Conservation (phyloP, 495 filamentous ascomycete genomes). For the Podospora anserina region DNA sequence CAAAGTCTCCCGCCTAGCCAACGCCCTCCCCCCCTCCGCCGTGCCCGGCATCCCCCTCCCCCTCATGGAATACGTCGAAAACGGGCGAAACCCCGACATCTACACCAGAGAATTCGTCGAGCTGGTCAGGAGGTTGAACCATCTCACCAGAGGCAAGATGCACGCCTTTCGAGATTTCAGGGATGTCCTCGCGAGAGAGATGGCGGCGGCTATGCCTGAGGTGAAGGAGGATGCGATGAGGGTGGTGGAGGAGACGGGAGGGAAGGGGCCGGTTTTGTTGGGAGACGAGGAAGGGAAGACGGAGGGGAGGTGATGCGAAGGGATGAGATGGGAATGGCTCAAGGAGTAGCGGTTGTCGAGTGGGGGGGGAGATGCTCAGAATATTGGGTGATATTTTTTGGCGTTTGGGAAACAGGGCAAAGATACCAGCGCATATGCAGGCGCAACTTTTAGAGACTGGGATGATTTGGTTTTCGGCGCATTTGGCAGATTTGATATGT, state of each 20-base stretch:
- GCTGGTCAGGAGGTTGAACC: constrained; percentile 77
- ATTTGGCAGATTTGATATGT: too few relatives aligned
- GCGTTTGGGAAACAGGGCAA: not conserved
- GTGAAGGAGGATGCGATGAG: constrained; percentile 63
- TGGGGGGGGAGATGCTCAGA: too few relatives aligned
- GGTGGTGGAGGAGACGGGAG: constrained; percentile 51
- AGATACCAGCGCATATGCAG: not conserved
- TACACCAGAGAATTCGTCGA: constrained; percentile 98
- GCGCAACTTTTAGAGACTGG: too few relatives aligned
- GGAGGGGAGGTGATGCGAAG: not conserved
- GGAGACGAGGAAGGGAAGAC: not conserved
- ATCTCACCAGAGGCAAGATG: constrained; percentile 77
- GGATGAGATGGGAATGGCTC: not conserved
- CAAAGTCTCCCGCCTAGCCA: constrained; percentile 44
- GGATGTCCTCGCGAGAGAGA: constrained; percentile 78
- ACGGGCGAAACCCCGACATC: constrained; percentile 93
- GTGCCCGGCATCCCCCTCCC: constrained; percentile 70
- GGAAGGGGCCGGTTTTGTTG: not conserved
- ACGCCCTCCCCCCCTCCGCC: constrained; percentile 57
- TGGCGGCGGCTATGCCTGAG: constrained; percentile 75
- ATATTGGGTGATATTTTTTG: not conserved
- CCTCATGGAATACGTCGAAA: constrained; percentile 89
- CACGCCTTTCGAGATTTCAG: constrained; percentile 76
- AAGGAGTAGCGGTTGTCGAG: too few relatives aligned
- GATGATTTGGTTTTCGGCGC: too few relatives aligned